Base-by-base conservation (phyloP, 2,329 filamentous ascomycete species). In the Beauveria caledonica region DNA sequence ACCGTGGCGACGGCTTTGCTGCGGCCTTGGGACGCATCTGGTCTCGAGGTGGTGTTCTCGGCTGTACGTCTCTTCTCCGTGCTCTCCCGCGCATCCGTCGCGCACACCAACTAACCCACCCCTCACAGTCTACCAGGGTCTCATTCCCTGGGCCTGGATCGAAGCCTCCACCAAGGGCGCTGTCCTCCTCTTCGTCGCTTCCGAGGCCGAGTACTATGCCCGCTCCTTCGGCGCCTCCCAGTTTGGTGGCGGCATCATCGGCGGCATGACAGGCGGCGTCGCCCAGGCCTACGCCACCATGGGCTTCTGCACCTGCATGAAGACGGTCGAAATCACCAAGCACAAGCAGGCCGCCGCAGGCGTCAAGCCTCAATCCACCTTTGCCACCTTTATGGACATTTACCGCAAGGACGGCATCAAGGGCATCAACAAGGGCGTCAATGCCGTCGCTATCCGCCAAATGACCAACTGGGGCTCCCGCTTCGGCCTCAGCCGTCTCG, bases 271-370 rank as follows among this genome's bases (percentile, higher is more conserved):
- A 23, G 94, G 94, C 73, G 94, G 94, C 83, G 86, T 99, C 62
- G 94, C 93, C 51, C 94, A 99, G 80, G 94, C 94, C 63, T 99
- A 99, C 76, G 94, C 94, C 66, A 99, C 94, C 74, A 99, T 99
- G 93, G 94, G 94, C 68, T 99, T 99, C 86, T 99, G 94, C 80
- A 99, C 94, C 64, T 99, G 94, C 85, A 99, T 99, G 94, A 99
- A 99, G 87, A 99, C 94, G 65, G 94, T 97, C 67, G 94, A 99
- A 78, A 99, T 99, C 78, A 99, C 94, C 72, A 95, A 97, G 80
- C 89, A 94, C 83, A 97, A 97, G 85, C 81, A 94, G 72, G 92
- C 90, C 15, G 87, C 90, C 39, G 67, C 86, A 48, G 94, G 94
- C 68, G 85, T 87, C 66, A 90, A 91, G 79, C 90, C 91, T 25